These are phyloP conservation scores for Avena insularis DNA, from an alignment of 176 grass and related monocot species.

Conservation along the genomic window DNA sequence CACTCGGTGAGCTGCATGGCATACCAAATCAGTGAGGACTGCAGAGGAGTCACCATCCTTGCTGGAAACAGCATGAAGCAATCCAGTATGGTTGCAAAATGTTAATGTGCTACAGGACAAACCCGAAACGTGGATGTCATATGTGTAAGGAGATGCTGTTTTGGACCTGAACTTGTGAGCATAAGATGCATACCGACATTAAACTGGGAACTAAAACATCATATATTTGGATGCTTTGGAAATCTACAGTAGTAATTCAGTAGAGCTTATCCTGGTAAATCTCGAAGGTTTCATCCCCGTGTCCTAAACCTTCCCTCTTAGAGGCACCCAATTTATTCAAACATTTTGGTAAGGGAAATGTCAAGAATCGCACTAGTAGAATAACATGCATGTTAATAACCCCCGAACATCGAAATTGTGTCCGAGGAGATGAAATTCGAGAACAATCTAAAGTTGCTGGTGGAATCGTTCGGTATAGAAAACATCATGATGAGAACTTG, in stretches of 20 bases:
- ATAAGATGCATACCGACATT: conserved; percentile 5
- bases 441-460: not conserved
- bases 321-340: not conserved
- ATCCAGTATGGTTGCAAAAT: conserved; percentile 3
- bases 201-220: conserved; percentile 8
- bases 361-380: conserved; percentile 10
- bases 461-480: conserved; percentile 10
- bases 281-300: not conserved
- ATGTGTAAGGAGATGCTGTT: not conserved
- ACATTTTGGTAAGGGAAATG: not conserved
- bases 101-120: not conserved
- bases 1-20: not conserved
- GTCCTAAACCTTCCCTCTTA: not conserved
- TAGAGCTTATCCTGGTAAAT: conserved; percentile 4
- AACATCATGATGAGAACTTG: not conserved
- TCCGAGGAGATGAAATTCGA: not conserved
- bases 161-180: not conserved
- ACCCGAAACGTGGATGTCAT: not conserved
- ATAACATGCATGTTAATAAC: not conserved
- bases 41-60: not conserved
- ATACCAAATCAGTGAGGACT: not conserved
- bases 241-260: not conserved
- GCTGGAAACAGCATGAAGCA: conserved; percentile 17
- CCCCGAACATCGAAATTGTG: not conserved
- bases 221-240: not conserved